phyloP scores from a whole-genome alignment of 495 filamentous ascomycete genomes.

The Hypoxylon lenormandii region DNA sequence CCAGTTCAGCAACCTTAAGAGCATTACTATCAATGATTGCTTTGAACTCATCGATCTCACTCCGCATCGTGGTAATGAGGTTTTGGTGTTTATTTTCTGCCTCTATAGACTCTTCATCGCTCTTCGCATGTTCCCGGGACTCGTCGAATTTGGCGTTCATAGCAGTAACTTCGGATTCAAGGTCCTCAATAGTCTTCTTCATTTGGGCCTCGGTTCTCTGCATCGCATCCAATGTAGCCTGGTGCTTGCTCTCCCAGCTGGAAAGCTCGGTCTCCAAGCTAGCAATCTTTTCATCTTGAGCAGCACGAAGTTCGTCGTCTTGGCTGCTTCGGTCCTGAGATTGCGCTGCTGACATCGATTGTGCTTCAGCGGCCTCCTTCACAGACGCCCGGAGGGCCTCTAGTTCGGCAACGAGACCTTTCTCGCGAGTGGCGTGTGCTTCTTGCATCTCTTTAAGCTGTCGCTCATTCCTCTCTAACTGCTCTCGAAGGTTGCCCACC shows the following conservation, averaged over 20 bases:
- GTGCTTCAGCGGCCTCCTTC: slow-evolving; percentile 52
- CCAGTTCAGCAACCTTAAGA: slow-evolving; percentile 72
- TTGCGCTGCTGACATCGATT: slow-evolving; percentile 25
- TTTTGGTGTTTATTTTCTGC: slow-evolving; percentile 69
- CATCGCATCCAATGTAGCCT: slow-evolving; percentile 75
- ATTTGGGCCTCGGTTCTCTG: slow-evolving; percentile 79
- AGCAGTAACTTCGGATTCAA: slow-evolving; percentile 68
- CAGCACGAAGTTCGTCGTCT: slow-evolving; percentile 54
- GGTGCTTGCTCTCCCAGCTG: slow-evolving; percentile 80
- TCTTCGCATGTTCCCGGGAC: slow-evolving; percentile 43
- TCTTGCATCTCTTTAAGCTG: slow-evolving; percentile 81
- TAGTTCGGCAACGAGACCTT: slow-evolving; percentile 76
- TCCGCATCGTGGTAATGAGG: slow-evolving; percentile 73
- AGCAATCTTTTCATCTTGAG: slow-evolving; percentile 72
- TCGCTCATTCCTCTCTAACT: slow-evolving; percentile 85
- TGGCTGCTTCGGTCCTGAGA: slow-evolving; percentile 16
- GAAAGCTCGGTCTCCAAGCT: slow-evolving; percentile 80
- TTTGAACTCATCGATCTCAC: slow-evolving; percentile 83
- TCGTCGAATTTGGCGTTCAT: slow-evolving; percentile 55
- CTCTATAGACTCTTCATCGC: slow-evolving; percentile 53
- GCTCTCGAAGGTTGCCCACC: slow-evolving; percentile 86
- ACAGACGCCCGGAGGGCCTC: slow-evolving; percentile 72
- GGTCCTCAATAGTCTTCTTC: slow-evolving; percentile 73
- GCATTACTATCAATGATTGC: slow-evolving; percentile 72
- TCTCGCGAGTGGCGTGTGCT: slow-evolving; percentile 76